phyloP scores from a whole-genome alignment of 306 rosid genomes.

The Inga oerstediana region DNA sequence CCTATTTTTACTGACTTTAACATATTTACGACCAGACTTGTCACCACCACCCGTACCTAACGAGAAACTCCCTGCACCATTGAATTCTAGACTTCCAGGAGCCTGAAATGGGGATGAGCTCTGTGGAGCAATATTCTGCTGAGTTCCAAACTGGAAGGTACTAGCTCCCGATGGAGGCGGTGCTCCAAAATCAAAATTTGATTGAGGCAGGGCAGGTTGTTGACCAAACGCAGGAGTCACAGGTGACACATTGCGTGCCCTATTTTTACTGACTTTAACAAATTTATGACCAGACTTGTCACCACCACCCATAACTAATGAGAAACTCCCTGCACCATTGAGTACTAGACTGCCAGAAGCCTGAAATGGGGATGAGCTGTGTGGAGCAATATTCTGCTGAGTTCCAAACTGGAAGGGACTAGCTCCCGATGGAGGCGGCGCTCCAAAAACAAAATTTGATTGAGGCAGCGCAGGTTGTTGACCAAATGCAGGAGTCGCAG shows the following conservation, averaged over 20 bases:
- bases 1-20: slow-evolving; percentile 48
- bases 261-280: slow-evolving; percentile 48
- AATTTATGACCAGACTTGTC: slow-evolving; percentile 69
- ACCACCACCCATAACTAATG: slow-evolving; percentile 71
- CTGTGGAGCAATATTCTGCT: slow-evolving; percentile 57
- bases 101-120: slow-evolving; percentile 73
- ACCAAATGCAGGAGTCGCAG: slow-evolving; percentile 50
- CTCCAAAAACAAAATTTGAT: slow-evolving; percentile 64
- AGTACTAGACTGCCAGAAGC: slow-evolving; percentile 67
- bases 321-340: slow-evolving; percentile 71
- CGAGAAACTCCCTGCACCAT: slow-evolving; percentile 77
- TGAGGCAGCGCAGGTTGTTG: slow-evolving; percentile 55
- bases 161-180: slow-evolving; percentile 42
- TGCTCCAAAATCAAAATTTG: slow-evolving; percentile 68
- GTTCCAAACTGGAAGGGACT: slow-evolving; percentile 63
- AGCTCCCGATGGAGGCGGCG: slow-evolving; percentile 44
- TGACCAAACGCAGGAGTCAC: slow-evolving; percentile 52
- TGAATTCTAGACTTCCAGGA: slow-evolving; percentile 63
- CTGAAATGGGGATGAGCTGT: slow-evolving; percentile 72
- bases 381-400: slow-evolving; percentile 59
- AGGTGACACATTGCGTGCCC: not conserved
- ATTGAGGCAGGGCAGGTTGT: slow-evolving; percentile 47
- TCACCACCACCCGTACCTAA: slow-evolving; percentile 77
- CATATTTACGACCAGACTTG: slow-evolving; percentile 58
- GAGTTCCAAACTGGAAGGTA: slow-evolving; percentile 66